Percentiles rank a stretch among this genome's conserved stretches.
phyloP scores from a whole-genome alignment of 2,329 filamentous ascomycete species.

The Xylariaceae sp. region DNA sequence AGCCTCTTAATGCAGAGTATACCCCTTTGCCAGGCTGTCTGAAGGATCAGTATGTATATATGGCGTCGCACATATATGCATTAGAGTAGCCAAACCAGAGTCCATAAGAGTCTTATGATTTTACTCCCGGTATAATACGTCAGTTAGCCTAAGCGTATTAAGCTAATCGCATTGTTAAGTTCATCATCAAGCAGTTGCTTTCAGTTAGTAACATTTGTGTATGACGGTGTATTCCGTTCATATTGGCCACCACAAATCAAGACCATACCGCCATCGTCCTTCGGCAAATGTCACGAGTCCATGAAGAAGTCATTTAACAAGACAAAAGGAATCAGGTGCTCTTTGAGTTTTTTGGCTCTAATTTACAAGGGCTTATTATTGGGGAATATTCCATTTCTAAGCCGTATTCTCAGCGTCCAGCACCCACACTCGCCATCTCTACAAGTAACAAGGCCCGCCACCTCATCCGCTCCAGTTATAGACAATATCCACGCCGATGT shows the following conservation, averaged over 20 bases:
- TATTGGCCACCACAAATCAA: background rate
- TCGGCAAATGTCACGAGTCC: conserved; percentile 7
- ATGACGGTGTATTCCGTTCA: too few species aligned
- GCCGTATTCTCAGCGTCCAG: conserved; percentile 46
- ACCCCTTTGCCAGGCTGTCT: too few species aligned
- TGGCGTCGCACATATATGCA: too few species aligned
- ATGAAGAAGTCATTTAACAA: conserved; percentile 14
- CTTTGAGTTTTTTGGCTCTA: conserved; percentile 59
- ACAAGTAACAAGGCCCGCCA: conserved; percentile 45
- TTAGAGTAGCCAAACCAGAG: too few species aligned
- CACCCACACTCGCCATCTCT: conserved; percentile 47
- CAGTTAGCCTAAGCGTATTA: too few species aligned
- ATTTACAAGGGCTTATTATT: conserved; percentile 58
- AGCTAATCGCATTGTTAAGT: too few species aligned
- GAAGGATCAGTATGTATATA: too few species aligned
- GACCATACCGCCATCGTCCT: background rate
- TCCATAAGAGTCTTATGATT: too few species aligned
- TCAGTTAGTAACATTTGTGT: too few species aligned
- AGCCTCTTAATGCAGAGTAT: too few species aligned
- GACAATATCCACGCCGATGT: conserved; percentile 39
- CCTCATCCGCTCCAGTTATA: conserved; percentile 40
- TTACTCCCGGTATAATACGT: too few species aligned
- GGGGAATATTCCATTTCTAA: conserved; percentile 43
- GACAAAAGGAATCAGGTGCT: conserved; percentile 62
- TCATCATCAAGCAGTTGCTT: too few species aligned